These are phyloP conservation scores for Obba rivulosa DNA, from an alignment of 768 basidiomycete genomes.

Conservation along the genomic window DNA sequence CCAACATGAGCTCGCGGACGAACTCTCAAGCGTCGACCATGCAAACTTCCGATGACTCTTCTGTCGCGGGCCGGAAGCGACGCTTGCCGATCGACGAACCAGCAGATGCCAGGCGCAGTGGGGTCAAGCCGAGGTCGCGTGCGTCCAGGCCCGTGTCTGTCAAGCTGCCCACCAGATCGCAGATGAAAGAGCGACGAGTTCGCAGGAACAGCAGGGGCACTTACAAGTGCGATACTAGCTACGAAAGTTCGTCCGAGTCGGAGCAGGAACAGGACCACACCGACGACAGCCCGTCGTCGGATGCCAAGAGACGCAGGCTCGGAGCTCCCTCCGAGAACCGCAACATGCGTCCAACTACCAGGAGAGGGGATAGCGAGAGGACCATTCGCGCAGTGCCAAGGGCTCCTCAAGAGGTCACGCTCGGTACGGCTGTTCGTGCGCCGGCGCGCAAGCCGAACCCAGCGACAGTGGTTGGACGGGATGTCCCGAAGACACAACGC, in stretches of 20 bases:
- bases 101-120: not conserved
- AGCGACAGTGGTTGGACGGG: too few species aligned
- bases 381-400: constrained; percentile 9
- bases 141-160: not conserved
- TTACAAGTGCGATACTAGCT: not conserved
- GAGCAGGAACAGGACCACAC: constrained; percentile 1
- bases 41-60: constrained; percentile 14
- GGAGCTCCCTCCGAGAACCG: not conserved
- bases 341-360: constrained; percentile 3
- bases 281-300: constrained; percentile 3
- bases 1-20: constrained; percentile 24
- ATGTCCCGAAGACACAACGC: too few species aligned
- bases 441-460: too few species aligned
- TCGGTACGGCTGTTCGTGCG: not conserved
- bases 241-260: not conserved
- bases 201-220: not conserved
- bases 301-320: constrained; percentile 13
- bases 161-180: not conserved
- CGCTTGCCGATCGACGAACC: constrained; percentile 13
- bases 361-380: constrained; percentile 2
- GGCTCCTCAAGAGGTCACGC: not conserved
- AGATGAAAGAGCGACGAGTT: not conserved
- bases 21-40: constrained; percentile 17
- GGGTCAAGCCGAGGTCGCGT: not conserved
- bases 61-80: constrained; percentile 22